A percentile compares a stretch with the other conserved stretches of the same genome.
Conservation (phyloP, 495 filamentous ascomycete species). For the Lasiosphaeriaceae sp. region DNA sequence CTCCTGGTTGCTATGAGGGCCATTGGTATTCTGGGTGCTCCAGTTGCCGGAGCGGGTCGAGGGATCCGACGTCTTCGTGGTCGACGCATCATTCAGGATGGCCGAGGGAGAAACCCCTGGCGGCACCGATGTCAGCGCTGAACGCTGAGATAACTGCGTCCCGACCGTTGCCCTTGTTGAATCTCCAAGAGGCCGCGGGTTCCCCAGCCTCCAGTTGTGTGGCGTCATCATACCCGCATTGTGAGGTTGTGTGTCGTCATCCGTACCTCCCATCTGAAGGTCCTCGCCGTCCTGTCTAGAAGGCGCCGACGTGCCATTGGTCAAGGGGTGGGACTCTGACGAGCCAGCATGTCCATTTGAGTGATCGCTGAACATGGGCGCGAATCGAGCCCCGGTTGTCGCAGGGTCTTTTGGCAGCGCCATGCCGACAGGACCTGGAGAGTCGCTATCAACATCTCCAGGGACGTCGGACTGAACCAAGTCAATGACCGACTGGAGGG, state of each 20-base stretch:
- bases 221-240: slow-evolving; percentile 35
- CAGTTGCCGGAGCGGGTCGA: slow-evolving; percentile 57
- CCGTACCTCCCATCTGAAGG: slow-evolving; percentile 54
- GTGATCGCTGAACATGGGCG: slow-evolving; percentile 43
- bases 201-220: slow-evolving; percentile 11
- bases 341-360: slow-evolving; percentile 47
- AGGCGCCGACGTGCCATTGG: slow-evolving; percentile 66
- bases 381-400: slow-evolving; percentile 44
- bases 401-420: slow-evolving; percentile 47
- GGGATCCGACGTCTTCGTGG: slow-evolving; percentile 72
- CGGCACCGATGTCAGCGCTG: slow-evolving; percentile 69
- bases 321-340: slow-evolving; percentile 45
- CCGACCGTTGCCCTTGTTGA: slow-evolving; percentile 34
- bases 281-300: slow-evolving; percentile 52
- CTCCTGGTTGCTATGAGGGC: slow-evolving; percentile 32
- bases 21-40: slow-evolving; percentile 65
- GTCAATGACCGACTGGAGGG: slow-evolving; percentile 38
- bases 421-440: slow-evolving; percentile 56
- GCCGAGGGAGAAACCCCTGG: slow-evolving; percentile 71
- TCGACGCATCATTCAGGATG: slow-evolving; percentile 81
- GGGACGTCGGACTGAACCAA: slow-evolving; percentile 31
- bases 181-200: slow-evolving; percentile 16
- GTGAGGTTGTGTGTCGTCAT: slow-evolving; percentile 48
- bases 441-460: slow-evolving; percentile 33
- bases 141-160: slow-evolving; percentile 60